phyloP scores from a whole-genome alignment of 345 rosid genomes.

The Abelmoschus esculentus region DNA sequence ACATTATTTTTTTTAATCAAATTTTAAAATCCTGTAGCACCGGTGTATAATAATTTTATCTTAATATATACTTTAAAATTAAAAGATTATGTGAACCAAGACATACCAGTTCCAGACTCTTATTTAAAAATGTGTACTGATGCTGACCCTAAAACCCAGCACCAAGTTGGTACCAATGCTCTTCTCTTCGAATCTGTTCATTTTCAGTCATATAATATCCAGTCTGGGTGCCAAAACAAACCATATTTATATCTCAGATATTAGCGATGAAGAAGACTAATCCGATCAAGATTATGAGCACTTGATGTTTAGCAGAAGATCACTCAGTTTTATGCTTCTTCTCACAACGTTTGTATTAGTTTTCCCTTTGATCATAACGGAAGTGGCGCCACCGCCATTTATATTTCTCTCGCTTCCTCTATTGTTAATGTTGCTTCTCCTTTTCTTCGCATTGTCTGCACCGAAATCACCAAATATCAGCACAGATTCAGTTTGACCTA shows the following conservation, averaged over 20 bases:
- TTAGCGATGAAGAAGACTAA: no score
- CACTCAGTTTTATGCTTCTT: conserved; percentile 3
- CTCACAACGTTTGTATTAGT: conserved; percentile 5
- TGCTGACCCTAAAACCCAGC: neutral
- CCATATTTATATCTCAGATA: no score
- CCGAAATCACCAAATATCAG: neutral
- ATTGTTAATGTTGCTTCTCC: conserved; percentile 9
- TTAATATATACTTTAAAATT: neutral
- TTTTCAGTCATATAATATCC: neutral
- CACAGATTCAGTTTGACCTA: neutral
- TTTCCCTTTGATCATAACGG: conserved; percentile 15
- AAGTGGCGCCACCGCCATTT: conserved; percentile 20
- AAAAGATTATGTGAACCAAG: neutral
- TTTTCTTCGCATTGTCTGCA: conserved; percentile 16
- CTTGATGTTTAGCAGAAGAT: neutral
- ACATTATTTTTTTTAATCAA: no score
- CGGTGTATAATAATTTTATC: no score
- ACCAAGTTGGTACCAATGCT: neutral
- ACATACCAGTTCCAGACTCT: neutral
- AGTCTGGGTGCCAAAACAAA: no score
- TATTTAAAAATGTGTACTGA: neutral
- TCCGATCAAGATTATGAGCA: neutral
- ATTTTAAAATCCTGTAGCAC: no score
- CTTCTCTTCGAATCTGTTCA: neutral
- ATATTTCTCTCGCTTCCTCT: conserved; percentile 14